Conservation (phyloP, 2,329 filamentous ascomycete genomes). For the Aspergillus ochraceus region DNA sequence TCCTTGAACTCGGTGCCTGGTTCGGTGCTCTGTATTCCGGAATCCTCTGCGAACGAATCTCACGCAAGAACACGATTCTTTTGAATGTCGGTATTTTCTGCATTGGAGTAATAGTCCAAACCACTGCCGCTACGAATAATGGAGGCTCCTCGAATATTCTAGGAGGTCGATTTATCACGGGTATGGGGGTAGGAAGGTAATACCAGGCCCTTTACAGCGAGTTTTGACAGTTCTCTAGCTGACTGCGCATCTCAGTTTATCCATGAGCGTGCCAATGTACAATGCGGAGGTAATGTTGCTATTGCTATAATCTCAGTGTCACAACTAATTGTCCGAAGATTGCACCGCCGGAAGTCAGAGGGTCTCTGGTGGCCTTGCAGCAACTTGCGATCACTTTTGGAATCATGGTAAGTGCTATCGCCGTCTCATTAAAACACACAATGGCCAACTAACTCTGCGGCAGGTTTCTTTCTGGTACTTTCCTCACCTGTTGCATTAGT, state of each 20-base stretch:
- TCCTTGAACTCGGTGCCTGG: constrained; percentile 76
- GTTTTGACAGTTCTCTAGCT: background rate
- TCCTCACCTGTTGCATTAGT: background rate
- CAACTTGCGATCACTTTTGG: constrained; percentile 63
- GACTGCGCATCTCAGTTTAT: constrained; percentile 6
- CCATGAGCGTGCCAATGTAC: constrained; percentile 49
- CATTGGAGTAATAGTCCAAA: constrained; percentile 68
- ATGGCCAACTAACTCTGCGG: constrained; percentile 26
- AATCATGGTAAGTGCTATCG: constrained; percentile 25
- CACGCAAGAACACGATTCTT: constrained; percentile 68
- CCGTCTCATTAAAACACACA: background rate
- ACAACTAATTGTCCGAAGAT: constrained; percentile 32
- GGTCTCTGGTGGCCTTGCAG: constrained; percentile 64
- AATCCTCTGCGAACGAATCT: constrained; percentile 68
- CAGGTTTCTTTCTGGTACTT: constrained; percentile 28
- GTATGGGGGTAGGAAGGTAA: constrained; percentile 55
- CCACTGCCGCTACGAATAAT: constrained; percentile 48
- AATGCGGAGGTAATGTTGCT: constrained; percentile 60
- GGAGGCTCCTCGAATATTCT: constrained; percentile 63
- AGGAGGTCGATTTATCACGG: constrained; percentile 67
- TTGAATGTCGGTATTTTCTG: constrained; percentile 68
- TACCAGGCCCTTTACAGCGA: background rate
- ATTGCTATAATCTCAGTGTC: constrained; percentile 33
- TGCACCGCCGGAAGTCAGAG: constrained; percentile 65
- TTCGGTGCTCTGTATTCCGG: constrained; percentile 70